These are phyloP conservation scores for Vicia faba DNA, from an alignment of 306 rosid species.

Conservation along the genomic window DNA sequence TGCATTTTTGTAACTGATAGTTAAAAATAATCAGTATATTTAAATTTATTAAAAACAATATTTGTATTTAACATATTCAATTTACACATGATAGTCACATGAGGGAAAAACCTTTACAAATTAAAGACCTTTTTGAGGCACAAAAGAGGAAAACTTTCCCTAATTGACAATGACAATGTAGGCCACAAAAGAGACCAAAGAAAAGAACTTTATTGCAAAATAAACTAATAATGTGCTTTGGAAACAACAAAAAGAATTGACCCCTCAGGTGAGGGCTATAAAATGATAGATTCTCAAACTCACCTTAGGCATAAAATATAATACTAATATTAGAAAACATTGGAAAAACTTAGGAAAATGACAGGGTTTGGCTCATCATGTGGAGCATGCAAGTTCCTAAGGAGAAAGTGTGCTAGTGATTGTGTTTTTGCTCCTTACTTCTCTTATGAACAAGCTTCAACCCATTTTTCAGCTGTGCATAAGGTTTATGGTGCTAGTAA, in stretches of 20 bases:
- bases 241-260: slow-evolving; percentile 40
- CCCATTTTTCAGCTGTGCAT: slow-evolving; percentile 82
- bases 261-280: slow-evolving; percentile 56
- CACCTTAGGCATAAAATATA: slow-evolving; percentile 34
- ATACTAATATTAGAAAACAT: slow-evolving; percentile 18
- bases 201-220: slow-evolving; percentile 40
- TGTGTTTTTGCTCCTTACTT: slow-evolving; percentile 88
- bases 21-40: too few relatives aligned
- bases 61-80: too few relatives aligned
- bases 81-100: not conserved
- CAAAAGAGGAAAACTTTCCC: slow-evolving; percentile 56
- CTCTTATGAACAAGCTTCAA: slow-evolving; percentile 71
- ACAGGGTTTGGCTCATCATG: slow-evolving; percentile 76
- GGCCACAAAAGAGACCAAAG: slow-evolving; percentile 82
- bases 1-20: not conserved
- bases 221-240: slow-evolving; percentile 46
- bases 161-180: slow-evolving; percentile 62
- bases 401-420: slow-evolving; percentile 70
- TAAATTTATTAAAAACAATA: too few relatives aligned
- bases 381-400: slow-evolving; percentile 88
- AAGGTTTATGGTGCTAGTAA: slow-evolving; percentile 89
- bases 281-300: slow-evolving; percentile 51
- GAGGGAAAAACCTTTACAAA: slow-evolving; percentile 40
- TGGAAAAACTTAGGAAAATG: slow-evolving; percentile 52
- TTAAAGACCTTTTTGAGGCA: slow-evolving; percentile 47